Percentiles rank a stretch among this genome's conserved stretches.
Conservation (phyloP, 2,329 filamentous ascomycete species). For the Calcarisporium arbuscula region DNA sequence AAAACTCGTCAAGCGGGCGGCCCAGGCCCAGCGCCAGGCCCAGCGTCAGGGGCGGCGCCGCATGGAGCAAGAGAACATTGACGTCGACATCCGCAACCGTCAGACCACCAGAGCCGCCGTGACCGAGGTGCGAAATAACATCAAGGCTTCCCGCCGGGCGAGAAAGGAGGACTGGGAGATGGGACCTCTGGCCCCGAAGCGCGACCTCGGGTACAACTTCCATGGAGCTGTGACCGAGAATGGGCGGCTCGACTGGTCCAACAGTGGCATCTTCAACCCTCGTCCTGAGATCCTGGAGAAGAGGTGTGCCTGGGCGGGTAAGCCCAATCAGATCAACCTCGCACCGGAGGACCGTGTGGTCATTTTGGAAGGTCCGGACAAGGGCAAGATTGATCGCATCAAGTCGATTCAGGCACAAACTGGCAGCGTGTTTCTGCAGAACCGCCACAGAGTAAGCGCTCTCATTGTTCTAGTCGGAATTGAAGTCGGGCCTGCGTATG, state of each 20-base stretch:
- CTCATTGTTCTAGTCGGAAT: too few relatives aligned
- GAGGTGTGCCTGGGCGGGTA: conserved; percentile 50
- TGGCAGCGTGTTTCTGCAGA: conserved; percentile 56
- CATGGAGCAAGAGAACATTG: conserved; percentile 23
- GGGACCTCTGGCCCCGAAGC: conserved; percentile 71
- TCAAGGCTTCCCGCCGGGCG: conserved; percentile 37
- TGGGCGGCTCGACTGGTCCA: conserved; percentile 29
- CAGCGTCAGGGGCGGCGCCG: conserved; percentile 38
- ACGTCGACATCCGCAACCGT: conserved; percentile 23
- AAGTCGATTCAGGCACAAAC: conserved; percentile 44
- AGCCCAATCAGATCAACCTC: conserved; percentile 52
- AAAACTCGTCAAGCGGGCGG: conserved; percentile 61
- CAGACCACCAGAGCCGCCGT: conserved; percentile 23
- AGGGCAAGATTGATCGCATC: conserved; percentile 78
- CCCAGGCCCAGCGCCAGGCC: conserved; percentile 60
- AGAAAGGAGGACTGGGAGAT: conserved; percentile 72
- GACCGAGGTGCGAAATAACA: conserved; percentile 26
- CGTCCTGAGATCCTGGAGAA: conserved; percentile 30
- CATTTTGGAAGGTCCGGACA: conserved; percentile 68
- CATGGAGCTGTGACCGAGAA: conserved; percentile 50
- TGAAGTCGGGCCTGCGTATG: too few relatives aligned
- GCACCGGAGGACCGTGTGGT: conserved; percentile 73
- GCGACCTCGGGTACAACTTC: conserved; percentile 58
- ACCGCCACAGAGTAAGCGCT: conserved; percentile 57
- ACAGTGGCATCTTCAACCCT: conserved; percentile 21